Percentiles rank a stretch among this genome's conserved stretches.
Conservation (phyloP, 2,329 filamentous ascomycete genomes). For the Clonostachys chloroleuca region DNA sequence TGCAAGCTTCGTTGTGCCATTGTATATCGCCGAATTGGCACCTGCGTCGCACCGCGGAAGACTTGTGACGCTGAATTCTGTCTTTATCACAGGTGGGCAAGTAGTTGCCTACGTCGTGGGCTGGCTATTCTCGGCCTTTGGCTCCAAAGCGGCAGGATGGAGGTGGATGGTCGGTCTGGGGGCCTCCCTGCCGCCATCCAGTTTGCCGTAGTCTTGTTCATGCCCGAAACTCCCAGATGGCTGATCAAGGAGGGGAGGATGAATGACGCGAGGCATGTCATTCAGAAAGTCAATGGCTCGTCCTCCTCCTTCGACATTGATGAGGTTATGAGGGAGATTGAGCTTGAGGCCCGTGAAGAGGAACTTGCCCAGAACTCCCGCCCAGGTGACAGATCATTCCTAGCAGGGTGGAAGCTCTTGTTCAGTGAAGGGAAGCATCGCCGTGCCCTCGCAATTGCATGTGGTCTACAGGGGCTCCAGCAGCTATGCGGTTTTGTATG, state of each 20-base stretch:
- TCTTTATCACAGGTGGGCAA: constrained; percentile 86
- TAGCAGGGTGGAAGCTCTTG: constrained; percentile 32
- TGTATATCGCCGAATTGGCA: constrained; percentile 85
- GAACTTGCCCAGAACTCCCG: constrained; percentile 34
- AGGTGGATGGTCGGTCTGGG: constrained; percentile 89
- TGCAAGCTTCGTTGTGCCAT: constrained; percentile 76
- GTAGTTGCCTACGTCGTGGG: constrained; percentile 84
- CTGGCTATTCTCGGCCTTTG: constrained; percentile 64
- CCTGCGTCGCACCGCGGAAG: constrained; percentile 73
- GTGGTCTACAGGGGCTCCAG: constrained; percentile 80
- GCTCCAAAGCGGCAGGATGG: constrained; percentile 60
- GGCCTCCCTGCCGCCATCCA: constrained; percentile 73
- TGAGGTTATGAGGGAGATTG: constrained; percentile 63
- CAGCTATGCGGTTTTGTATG: constrained; percentile 80
- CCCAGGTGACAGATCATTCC: too few relatives aligned
- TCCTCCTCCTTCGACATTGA: constrained; percentile 45
- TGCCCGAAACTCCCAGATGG: constrained; percentile 90
- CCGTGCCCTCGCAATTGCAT: constrained; percentile 78
- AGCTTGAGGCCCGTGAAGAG: constrained; percentile 71
- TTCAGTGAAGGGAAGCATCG: constrained; percentile 58
- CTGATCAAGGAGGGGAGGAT: constrained; percentile 65
- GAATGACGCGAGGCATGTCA: constrained; percentile 57
- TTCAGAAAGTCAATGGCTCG: constrained; percentile 60
- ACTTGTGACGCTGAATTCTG: constrained; percentile 74
- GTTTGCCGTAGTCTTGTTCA: constrained; percentile 58